These are phyloP conservation scores for Pseudogymnoascus sp. DNA, from an alignment of 2,329 filamentous ascomycete genomes.

Conservation along the genomic window DNA sequence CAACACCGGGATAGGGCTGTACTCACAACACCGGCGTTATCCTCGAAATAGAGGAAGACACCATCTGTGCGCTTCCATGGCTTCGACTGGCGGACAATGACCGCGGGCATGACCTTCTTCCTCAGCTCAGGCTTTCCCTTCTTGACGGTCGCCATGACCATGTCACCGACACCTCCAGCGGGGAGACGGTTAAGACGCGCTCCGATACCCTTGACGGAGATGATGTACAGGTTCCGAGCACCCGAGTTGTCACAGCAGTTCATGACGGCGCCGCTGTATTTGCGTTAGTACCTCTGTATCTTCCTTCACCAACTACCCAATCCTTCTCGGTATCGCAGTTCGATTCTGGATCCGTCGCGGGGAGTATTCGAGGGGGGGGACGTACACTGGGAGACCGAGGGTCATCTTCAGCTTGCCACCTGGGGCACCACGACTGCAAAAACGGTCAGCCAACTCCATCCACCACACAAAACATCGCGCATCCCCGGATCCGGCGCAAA, in stretches of 20 bases:
- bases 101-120: constrained; percentile 99
- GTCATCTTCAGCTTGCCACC: constrained; percentile 99
- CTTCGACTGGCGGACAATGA: constrained; percentile 98
- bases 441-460: constrained; percentile 7
- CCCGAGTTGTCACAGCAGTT: constrained; percentile 99
- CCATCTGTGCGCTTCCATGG: constrained; percentile 98
- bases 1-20: constrained; percentile 13
- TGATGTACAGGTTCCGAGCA: constrained; percentile 98
- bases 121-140: constrained; percentile 99
- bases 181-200: constrained; percentile 95
- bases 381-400: constrained; percentile 99
- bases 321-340: constrained; percentile 8
- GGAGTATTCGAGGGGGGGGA: constrained; percentile 28
- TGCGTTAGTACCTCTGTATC: constrained; percentile 11
- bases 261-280: constrained; percentile 86
- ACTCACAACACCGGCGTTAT: constrained; percentile 98
- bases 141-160: constrained; percentile 99
- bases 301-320: constrained; percentile 10
- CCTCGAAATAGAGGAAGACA: constrained; percentile 99
- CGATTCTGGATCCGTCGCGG: constrained; percentile 3
- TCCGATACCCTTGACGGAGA: constrained; percentile 98
- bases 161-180: constrained; percentile 96
- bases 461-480: constrained; percentile 3
- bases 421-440: constrained; percentile 69
- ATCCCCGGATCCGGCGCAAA: constrained; percentile 7